Base-by-base conservation (phyloP, 2,329 filamentous ascomycete genomes). In the Nemania sp. region DNA sequence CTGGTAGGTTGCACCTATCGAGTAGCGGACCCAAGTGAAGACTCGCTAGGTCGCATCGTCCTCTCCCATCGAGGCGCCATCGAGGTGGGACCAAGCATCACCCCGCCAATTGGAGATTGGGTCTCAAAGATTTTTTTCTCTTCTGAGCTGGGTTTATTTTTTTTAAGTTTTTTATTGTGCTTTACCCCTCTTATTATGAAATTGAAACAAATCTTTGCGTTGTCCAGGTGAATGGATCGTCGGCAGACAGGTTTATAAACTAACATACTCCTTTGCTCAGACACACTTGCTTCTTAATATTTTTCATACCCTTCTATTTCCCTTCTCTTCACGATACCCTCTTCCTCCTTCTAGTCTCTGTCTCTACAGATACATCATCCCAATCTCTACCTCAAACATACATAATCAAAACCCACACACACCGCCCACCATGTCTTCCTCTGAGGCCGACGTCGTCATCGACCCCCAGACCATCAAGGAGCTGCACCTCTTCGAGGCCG, bases 401-500 rank as follows among this genome's bases (percentile, higher is more conserved):
- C 32, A 35, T 7, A 35, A 32, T 27, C 29, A 57, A 22, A 49
- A 45, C 15, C 35, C n/a, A n/a, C 32, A 18, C 35, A 35, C 18
- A 38, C 52, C 38, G 47, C 62, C 87, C 68, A 74, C 32, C 57
- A 74, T 75, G 73, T 73, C 74, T 72, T 62, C 68, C 41, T 43
- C 68, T 51, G 72, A 77, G 32, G 35, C 53, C 55, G 75, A 77
- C 24, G 70, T 75, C 41, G 64, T 73, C 70, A 76, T 78, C 66
- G 73, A 74, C 69, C 76, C 76, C 18, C 68, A 73, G 69, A 73
- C 74, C 71, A 73, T 78, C 76, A 76, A 76, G 74, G 75, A 78
- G 73, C 74, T 78, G 60, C 74, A 77, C 70, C 75, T 76, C 69
- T 72, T 77, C 56, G 75, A 78, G 66, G 72, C 75, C 15, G 72